Percentiles rank a stretch among this genome's conserved stretches.
These are phyloP conservation scores for Scheffersomyces amazonensis DNA, from an alignment of 805 yeast species.

Conservation along the genomic window DNA sequence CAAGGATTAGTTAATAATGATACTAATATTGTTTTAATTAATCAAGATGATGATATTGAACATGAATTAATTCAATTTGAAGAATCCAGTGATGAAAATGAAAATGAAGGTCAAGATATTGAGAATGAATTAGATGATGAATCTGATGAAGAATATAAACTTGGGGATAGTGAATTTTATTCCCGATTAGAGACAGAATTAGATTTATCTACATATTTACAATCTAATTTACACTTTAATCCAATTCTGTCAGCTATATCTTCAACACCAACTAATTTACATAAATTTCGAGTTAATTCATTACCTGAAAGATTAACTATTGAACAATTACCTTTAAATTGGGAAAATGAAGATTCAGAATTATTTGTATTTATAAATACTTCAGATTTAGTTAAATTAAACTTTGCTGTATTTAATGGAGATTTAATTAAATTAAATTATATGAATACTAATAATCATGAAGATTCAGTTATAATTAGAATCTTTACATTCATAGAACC, in stretches of 20 bases:
- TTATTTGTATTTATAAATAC: slow-evolving; percentile 42
- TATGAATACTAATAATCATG: slow-evolving; percentile 4
- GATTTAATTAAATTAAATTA: slow-evolving; percentile 47
- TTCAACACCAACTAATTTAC: not conserved
- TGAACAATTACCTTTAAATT: slow-evolving; percentile 17
- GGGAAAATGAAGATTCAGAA: slow-evolving; percentile 34
- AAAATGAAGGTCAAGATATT: slow-evolving; percentile 5
- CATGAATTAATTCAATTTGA: slow-evolving; percentile 5
- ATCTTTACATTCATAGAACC: slow-evolving; percentile 67
- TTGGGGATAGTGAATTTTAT: slow-evolving; percentile 8
- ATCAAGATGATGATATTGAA: slow-evolving; percentile 14
- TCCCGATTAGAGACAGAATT: slow-evolving; percentile 7
- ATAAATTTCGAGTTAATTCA: slow-evolving; percentile 22
- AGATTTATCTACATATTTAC: slow-evolving; percentile 27
- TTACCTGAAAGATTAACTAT: slow-evolving; percentile 25
- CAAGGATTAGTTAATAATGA: slow-evolving; percentile 55
- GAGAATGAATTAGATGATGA: too few species aligned
- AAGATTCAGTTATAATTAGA: slow-evolving; percentile 28
- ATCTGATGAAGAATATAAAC: slow-evolving; percentile 6
- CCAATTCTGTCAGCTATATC: not conserved
- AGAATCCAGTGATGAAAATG: slow-evolving; percentile 4
- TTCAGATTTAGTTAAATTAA: slow-evolving; percentile 45
- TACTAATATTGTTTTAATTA: slow-evolving; percentile 57
- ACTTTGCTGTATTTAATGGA: slow-evolving; percentile 66
- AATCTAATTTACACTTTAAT: slow-evolving; percentile 22